Percentiles rank a stretch among this genome's conserved stretches.
Conservation (phyloP, 2,329 filamentous ascomycete genomes). For the Periconia sp. region DNA sequence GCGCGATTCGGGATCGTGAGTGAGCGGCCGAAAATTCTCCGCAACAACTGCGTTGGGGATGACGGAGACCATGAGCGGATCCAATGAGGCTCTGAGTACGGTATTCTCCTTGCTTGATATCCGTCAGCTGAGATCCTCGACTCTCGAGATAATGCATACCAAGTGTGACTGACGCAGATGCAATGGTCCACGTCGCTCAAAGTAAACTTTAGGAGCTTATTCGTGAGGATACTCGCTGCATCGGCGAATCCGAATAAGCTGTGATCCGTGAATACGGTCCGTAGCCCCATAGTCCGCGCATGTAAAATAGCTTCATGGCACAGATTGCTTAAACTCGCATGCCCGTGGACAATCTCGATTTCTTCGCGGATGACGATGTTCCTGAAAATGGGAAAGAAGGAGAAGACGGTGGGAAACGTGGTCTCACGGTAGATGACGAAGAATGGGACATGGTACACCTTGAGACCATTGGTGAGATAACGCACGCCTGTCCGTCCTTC, state of each 20-base stretch:
- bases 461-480: conserved; percentile 96
- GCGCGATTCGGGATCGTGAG: conserved; percentile 40
- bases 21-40: conserved; percentile 86
- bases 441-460: conserved; percentile 97
- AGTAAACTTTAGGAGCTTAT: conserved; percentile 95
- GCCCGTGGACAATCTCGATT: conserved; percentile 98
- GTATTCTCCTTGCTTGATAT: conserved; percentile 91
- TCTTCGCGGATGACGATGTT: conserved; percentile 94
- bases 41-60: conserved; percentile 98
- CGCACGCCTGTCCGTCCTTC: conserved; percentile 88
- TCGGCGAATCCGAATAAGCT: conserved; percentile 98
- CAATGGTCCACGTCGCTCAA: conserved; percentile 97
- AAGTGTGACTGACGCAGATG: conserved; percentile 97
- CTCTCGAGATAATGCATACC: conserved; percentile 58
- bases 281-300: conserved; percentile 91
- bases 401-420: conserved; percentile 96
- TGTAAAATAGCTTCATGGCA: conserved; percentile 96
- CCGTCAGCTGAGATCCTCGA: conserved; percentile 12
- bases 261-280: conserved; percentile 97
- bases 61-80: conserved; percentile 95
- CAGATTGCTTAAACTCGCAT: conserved; percentile 88
- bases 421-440: conserved; percentile 92
- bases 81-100: conserved; percentile 88
- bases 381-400: conserved; percentile 96
- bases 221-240: conserved; percentile 92